These are phyloP conservation scores for Yamadazyma sp. DNA, from an alignment of 805 yeast genomes.

Conservation along the genomic window DNA sequence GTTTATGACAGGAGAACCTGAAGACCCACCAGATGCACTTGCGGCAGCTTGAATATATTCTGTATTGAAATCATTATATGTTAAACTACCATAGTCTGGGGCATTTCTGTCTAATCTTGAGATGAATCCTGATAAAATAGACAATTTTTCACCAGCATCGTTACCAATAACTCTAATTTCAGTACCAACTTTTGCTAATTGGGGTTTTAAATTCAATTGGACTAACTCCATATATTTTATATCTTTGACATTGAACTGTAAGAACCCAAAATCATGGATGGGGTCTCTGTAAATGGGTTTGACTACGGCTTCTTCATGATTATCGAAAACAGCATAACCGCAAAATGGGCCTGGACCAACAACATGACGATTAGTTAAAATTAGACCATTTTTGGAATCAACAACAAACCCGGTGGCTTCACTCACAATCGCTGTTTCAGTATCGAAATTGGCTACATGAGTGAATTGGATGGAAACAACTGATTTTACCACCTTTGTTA, in stretches of 20 bases:
- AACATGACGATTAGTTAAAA: slow-evolving; percentile 89
- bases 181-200: slow-evolving; percentile 83
- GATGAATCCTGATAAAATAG: slow-evolving; percentile 84
- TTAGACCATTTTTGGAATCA: slow-evolving; percentile 76
- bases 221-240: slow-evolving; percentile 73
- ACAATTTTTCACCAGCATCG: slow-evolving; percentile 92
- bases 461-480: slow-evolving; percentile 90
- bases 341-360: slow-evolving; percentile 94
- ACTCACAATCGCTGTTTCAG: slow-evolving; percentile 73
- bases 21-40: slow-evolving; percentile 91
- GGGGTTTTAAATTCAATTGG: slow-evolving; percentile 70
- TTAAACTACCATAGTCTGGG: slow-evolving; percentile 85
- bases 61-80: slow-evolving; percentile 90
- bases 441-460: slow-evolving; percentile 82
- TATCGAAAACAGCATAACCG: slow-evolving; percentile 89
- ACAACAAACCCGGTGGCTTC: slow-evolving; percentile 98
- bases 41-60: slow-evolving; percentile 97
- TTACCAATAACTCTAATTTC: slow-evolving; percentile 95
- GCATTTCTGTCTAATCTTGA: slow-evolving; percentile 88
- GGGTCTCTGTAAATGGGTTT: slow-evolving; percentile 89
- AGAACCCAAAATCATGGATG: slow-evolving; percentile 90
- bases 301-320: slow-evolving; percentile 89
- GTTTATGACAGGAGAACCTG: slow-evolving; percentile 95
- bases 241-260: slow-evolving; percentile 67
- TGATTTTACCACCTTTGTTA: slow-evolving; percentile 74